Percentiles rank a stretch among this genome's conserved stretches.
These are phyloP conservation scores for Lactifluus rugatus DNA, from an alignment of 768 basidiomycete species.

Conservation along the genomic window DNA sequence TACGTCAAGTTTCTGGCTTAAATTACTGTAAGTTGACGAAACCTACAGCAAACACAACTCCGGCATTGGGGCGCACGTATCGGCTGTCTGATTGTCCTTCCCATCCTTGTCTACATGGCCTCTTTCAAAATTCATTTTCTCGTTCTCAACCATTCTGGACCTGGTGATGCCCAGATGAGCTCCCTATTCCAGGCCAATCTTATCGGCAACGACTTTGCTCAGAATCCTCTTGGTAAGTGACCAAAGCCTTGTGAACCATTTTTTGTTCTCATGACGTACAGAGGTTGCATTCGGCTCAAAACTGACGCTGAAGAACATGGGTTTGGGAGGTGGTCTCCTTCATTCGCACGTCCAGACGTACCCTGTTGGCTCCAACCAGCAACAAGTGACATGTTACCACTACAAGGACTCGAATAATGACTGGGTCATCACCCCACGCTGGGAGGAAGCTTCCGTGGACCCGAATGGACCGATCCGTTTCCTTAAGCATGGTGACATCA, in stretches of 20 bases:
- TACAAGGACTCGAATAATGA: slow-evolving; percentile 99
- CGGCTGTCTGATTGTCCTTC: slow-evolving; percentile 77
- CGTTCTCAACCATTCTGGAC: slow-evolving; percentile 86
- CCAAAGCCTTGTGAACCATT: neutral
- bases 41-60: slow-evolving; percentile 65
- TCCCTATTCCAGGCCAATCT: slow-evolving; percentile 97
- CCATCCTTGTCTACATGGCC: slow-evolving; percentile 85
- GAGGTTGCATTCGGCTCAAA: slow-evolving; percentile 88
- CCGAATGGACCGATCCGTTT: slow-evolving; percentile 58
- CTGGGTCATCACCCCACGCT: slow-evolving; percentile 70
- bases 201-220: slow-evolving; percentile 85
- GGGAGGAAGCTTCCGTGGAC: slow-evolving; percentile 65
- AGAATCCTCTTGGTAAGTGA: slow-evolving; percentile 70
- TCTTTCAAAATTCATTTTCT: slow-evolving; percentile 97
- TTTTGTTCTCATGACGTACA: slow-evolving; percentile 22
- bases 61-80: slow-evolving; percentile 88
- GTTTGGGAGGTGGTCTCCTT: slow-evolving; percentile 91
- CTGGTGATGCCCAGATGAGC: slow-evolving; percentile 98
- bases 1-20: slow-evolving; percentile 32
- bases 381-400: slow-evolving; percentile 98
- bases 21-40: slow-evolving; percentile 2
- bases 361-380: slow-evolving; percentile 85
- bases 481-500: slow-evolving; percentile 63
- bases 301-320: slow-evolving; percentile 92
- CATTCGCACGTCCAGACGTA: slow-evolving; percentile 97